Evolutionary conservation across 2,329 filamentous ascomycete species (phyloP).

Genomic region (Stachybotrys elegans): DNA sequence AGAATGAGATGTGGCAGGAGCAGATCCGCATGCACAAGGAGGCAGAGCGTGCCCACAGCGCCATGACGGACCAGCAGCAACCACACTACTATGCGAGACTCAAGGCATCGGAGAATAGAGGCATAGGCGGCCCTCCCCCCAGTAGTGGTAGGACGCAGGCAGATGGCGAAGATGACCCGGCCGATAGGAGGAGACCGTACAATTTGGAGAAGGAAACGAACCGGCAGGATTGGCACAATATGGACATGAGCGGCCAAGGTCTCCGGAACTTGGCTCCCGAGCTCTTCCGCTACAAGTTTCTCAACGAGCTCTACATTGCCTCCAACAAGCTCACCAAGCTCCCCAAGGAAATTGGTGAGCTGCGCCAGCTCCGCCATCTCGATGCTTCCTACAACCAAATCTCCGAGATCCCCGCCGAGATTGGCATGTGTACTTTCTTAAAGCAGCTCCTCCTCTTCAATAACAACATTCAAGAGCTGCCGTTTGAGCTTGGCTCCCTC

Average conservation of each 20-base stretch:
- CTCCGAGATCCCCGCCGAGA: conserved; percentile 74
- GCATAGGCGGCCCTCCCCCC: conserved; percentile 51
- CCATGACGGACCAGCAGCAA: conserved; percentile 62
- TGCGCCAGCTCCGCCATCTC: conserved; percentile 76
- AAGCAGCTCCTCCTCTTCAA: conserved; percentile 84
- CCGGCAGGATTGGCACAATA: conserved; percentile 82
- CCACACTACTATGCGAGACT: conserved; percentile 68
- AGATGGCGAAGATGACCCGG: conserved; percentile 47
- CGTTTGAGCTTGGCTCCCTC: conserved; percentile 81
- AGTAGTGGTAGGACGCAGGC: conserved; percentile 42
- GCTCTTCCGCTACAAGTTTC: conserved; percentile 82
- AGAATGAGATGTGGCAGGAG: conserved; percentile 76
- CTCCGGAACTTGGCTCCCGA: conserved; percentile 74
- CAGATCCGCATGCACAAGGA: conserved; percentile 79
- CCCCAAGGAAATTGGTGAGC: conserved; percentile 74
- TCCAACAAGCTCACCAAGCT: conserved; percentile 83
- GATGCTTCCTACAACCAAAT: conserved; percentile 89
- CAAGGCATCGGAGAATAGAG: conserved; percentile 66
- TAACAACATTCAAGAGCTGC: conserved; percentile 78
- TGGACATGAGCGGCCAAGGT: conserved; percentile 96
- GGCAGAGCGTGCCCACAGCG: conserved; percentile 65
- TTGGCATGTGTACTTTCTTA: conserved; percentile 94
- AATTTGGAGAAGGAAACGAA: conserved; percentile 62
- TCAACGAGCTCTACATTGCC: conserved; percentile 88
- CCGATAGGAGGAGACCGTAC: conserved; percentile 55